These are phyloP conservation scores for Spinellus fusiger DNA, from an alignment of 192 early-diverging fungal species.

Conservation along the genomic window DNA sequence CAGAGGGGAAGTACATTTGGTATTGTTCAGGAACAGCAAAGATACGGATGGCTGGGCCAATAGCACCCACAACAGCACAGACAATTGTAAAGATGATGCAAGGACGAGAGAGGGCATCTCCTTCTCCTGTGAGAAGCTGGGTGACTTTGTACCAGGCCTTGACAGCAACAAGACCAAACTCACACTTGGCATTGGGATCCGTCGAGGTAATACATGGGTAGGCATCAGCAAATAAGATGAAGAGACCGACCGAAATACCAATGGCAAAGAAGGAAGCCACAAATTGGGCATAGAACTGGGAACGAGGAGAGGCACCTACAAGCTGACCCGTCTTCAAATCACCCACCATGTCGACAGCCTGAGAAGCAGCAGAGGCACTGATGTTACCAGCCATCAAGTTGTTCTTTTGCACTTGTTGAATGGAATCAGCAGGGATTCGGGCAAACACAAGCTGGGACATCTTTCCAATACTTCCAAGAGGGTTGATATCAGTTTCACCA, in stretches of 20 bases:
- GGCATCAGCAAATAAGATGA: constrained; percentile 51
- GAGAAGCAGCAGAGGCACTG: constrained; percentile 47
- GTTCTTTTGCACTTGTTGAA: constrained; percentile 39
- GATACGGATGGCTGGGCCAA: constrained; percentile 31
- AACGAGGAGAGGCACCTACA: constrained; percentile 54
- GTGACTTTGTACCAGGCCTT: constrained; percentile 32
- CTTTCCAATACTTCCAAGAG: constrained; percentile 59
- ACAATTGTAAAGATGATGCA: constrained; percentile 42
- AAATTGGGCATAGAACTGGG: constrained; percentile 61
- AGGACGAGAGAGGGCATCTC: constrained; percentile 27
- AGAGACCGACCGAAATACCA: constrained; percentile 49
- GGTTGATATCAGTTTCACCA: constrained; percentile 66
- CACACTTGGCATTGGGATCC: constrained; percentile 9
- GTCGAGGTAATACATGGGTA: constrained; percentile 54
- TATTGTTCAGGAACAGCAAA: constrained; percentile 45
- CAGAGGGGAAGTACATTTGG: constrained; percentile 43
- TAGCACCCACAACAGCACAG: constrained; percentile 30
- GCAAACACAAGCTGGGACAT: constrained; percentile 62
- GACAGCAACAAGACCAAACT: constrained; percentile 34
- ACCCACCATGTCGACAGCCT: constrained; percentile 65
- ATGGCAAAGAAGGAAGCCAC: constrained; percentile 55
- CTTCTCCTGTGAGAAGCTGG: constrained; percentile 36
- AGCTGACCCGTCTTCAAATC: constrained; percentile 68
- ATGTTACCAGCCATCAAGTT: constrained; percentile 61
- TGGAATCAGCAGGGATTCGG: constrained; percentile 34